phyloP scores from a whole-genome alignment of 2,329 filamentous ascomycete species.

The Talaromyces islandicus region DNA sequence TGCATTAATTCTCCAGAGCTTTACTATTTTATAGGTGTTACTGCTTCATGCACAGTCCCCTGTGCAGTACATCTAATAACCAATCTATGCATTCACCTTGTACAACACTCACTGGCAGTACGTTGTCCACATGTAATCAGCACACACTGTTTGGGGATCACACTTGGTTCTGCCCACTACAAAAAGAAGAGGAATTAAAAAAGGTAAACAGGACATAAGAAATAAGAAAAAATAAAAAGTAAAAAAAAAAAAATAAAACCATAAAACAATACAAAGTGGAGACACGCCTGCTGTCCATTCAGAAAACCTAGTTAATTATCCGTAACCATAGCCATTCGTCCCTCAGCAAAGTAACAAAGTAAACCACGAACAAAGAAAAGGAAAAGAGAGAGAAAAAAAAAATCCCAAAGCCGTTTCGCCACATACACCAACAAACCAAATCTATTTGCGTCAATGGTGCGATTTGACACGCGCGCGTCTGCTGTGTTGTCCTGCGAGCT shows the following conservation, averaged over 20 bases:
- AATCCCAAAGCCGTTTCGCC: constrained; percentile 6
- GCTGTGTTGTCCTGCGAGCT: constrained; percentile 20
- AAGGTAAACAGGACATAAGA: not conserved
- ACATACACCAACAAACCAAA: constrained; percentile 1
- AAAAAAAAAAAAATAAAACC: not conserved
- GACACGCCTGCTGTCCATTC: not conserved
- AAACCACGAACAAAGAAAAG: not conserved
- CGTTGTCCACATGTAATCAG: not conserved
- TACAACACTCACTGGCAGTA: not conserved
- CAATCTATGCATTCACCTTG: not conserved
- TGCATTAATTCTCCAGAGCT: not conserved
- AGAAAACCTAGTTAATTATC: not conserved
- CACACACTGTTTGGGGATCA: not conserved
- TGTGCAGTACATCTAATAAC: not conserved
- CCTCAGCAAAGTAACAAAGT: not conserved
- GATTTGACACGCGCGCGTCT: constrained; percentile 1
- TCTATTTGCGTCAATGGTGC: not conserved
- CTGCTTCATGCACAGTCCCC: not conserved
- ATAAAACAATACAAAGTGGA: not conserved
- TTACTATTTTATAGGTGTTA: not conserved
- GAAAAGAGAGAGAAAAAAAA: not conserved
- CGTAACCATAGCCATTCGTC: not conserved
- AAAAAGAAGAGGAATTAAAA: not conserved
- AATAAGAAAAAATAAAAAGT: not conserved
- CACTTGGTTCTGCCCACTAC: not conserved